Evolutionary conservation across 163 green algal genomes (phyloP).

Genomic region (Trebouxiophyceae sp.): DNA sequence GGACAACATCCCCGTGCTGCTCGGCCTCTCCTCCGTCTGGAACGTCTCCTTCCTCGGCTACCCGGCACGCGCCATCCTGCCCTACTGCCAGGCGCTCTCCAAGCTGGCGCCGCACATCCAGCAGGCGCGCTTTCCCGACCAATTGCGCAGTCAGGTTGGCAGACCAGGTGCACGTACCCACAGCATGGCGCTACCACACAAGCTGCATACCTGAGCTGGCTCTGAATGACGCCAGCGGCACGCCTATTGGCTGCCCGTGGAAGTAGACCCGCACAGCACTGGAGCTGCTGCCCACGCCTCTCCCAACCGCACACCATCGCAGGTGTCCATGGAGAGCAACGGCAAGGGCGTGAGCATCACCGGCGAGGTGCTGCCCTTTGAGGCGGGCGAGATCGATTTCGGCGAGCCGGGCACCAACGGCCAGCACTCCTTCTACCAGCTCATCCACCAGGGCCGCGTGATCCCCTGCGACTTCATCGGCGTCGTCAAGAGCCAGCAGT

Average conservation of each 20-base stretch:
- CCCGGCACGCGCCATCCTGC: slow-evolving; percentile 89
- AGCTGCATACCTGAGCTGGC: too few species aligned
- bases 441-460: slow-evolving; percentile 95
- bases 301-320: too few species aligned
- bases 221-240: too few species aligned
- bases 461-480: slow-evolving; percentile 98
- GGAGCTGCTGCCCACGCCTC: too few species aligned
- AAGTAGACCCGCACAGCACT: too few species aligned
- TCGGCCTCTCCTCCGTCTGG: slow-evolving; percentile 91
- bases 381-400: slow-evolving; percentile 93
- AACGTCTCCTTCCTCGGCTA: slow-evolving; percentile 96
- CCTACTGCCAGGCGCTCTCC: slow-evolving; percentile 93
- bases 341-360: slow-evolving; percentile 96
- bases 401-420: slow-evolving; percentile 99
- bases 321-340: slow-evolving; percentile 97
- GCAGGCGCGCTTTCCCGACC: too few species aligned
- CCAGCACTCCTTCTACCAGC: slow-evolving; percentile 97
- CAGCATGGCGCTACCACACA: too few species aligned
- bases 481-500: slow-evolving; percentile 89
- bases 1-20: slow-evolving; percentile 90
- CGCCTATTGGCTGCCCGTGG: too few species aligned
- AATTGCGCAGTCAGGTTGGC: too few species aligned
- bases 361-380: slow-evolving; percentile 76
- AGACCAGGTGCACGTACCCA: too few species aligned
- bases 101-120: slow-evolving; percentile 99